Evolutionary conservation across 768 basidiomycete genomes (phyloP).

Genomic region (Tulasnella sp.): DNA sequence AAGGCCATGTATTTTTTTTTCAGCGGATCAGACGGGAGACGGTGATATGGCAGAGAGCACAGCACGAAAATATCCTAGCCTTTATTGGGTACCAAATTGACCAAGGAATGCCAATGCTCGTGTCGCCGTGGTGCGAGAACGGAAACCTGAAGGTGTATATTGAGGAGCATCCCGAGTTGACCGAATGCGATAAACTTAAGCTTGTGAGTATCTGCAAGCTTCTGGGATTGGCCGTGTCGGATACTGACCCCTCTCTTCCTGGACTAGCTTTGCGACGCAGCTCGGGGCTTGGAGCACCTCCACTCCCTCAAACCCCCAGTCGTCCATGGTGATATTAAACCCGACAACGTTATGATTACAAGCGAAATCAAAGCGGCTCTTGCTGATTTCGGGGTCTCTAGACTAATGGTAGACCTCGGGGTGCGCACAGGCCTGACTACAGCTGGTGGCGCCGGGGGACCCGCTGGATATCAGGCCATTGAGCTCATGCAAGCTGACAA

Average conservation of each 20-base stretch:
- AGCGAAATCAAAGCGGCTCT: not conserved
- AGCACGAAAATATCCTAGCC: not conserved
- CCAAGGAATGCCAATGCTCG: not conserved
- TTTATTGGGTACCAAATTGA: not conserved
- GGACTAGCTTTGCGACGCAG: conserved; percentile 32
- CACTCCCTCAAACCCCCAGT: conserved; percentile 34
- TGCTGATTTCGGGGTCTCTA: conserved; percentile 22
- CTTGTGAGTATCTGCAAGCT: not conserved
- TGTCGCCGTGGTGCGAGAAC: conserved; percentile 25
- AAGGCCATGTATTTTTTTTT: not conserved
- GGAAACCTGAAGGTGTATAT: conserved; percentile 24
- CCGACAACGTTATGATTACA: not conserved
- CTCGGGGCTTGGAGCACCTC: conserved; percentile 35
- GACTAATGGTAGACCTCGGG: not conserved
- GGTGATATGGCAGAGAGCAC: not conserved
- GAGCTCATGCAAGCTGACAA: conserved; percentile 8
- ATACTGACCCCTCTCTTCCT: not conserved
- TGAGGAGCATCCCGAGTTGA: not conserved
- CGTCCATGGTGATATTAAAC: conserved; percentile 38
- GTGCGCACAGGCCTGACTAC: conserved; percentile 15
- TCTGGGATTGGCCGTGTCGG: not conserved
- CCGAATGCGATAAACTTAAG: not conserved
- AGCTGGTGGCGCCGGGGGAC: not conserved
- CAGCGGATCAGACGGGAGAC: not conserved
- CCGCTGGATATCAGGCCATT: conserved; percentile 1